These are phyloP conservation scores for Teratosphaeria gauchensis DNA, from an alignment of 2,329 filamentous ascomycete genomes.

Conservation along the genomic window DNA sequence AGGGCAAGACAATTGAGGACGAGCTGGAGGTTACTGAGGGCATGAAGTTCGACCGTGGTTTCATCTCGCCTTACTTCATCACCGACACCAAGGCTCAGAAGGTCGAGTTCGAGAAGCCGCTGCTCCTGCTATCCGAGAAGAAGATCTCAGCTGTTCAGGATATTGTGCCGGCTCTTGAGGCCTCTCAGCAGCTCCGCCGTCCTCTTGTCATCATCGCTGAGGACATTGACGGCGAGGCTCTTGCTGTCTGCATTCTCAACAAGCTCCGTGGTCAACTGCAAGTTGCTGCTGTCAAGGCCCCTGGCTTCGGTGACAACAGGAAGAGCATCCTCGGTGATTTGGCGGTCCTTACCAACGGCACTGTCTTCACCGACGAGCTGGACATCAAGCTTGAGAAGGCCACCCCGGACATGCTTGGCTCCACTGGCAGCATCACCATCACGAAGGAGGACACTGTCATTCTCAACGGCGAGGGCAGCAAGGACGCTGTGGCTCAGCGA, in stretches of 20 bases:
- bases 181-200: constrained; percentile 87
- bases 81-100: constrained; percentile 98
- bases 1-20: constrained; percentile 96
- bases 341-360: constrained; percentile 89
- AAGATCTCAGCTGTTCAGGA: constrained; percentile 99
- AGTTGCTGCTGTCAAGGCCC: constrained; percentile 96
- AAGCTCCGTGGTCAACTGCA: constrained; percentile 99
- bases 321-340: constrained; percentile 98
- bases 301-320: constrained; percentile 98
- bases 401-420: constrained; percentile 89
- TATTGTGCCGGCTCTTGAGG: constrained; percentile 95
- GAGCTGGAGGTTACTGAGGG: constrained; percentile 99
- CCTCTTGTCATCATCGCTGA: constrained; percentile 97
- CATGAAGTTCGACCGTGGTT: constrained; percentile 99
- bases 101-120: constrained; percentile 98
- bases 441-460: constrained; percentile 99
- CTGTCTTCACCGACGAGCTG: constrained; percentile 96
- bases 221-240: constrained; percentile 96
- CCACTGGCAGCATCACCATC: constrained; percentile 96
- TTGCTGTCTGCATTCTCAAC: constrained; percentile 98
- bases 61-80: constrained; percentile 99
- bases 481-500: constrained; percentile 85
- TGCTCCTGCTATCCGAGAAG: constrained; percentile 98
- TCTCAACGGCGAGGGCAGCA: constrained; percentile 91
- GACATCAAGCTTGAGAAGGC: constrained; percentile 99